Percentiles rank a stretch among this genome's conserved stretches.
phyloP scores from a whole-genome alignment of 1,284 basidiomycete species.

The Moesziomyces sp. region DNA sequence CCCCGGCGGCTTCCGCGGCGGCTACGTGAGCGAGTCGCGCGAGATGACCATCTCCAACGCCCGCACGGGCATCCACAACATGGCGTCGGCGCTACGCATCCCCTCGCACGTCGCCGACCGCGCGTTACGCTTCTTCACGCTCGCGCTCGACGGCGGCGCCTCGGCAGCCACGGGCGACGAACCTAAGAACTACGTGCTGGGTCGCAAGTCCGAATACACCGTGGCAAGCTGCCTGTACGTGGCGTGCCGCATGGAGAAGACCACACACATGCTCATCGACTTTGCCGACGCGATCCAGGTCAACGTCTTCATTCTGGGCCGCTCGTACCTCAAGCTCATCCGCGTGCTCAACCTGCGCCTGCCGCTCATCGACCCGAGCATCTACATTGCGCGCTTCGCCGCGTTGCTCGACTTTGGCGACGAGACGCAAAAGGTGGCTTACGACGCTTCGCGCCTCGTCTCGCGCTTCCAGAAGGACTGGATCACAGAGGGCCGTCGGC shows the following conservation, averaged over 20 bases:
- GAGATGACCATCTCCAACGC: conserved; percentile 91
- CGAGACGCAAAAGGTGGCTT: conserved; percentile 88
- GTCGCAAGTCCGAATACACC: conserved; percentile 89
- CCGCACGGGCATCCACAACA: conserved; percentile 81
- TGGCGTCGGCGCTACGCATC: conserved; percentile 81
- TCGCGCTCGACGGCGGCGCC: conserved; percentile 82
- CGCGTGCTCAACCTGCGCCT: conserved; percentile 85
- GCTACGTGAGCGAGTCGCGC: conserved; percentile 69
- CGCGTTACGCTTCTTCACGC: conserved; percentile 87
- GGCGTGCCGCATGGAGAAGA: conserved; percentile 88
- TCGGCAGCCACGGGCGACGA: conserved; percentile 54
- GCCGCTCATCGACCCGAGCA: conserved; percentile 92
- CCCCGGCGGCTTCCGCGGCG: conserved; percentile 61
- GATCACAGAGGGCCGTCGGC: conserved; percentile 94
- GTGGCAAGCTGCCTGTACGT: conserved; percentile 95
- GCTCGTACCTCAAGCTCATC: conserved; percentile 93
- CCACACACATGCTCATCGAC: conserved; percentile 96
- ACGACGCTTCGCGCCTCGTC: conserved; percentile 92
- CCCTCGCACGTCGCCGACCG: conserved; percentile 82
- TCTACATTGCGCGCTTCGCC: conserved; percentile 96
- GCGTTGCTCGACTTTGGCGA: conserved; percentile 96
- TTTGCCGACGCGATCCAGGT: conserved; percentile 76
- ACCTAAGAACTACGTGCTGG: conserved; percentile 69
- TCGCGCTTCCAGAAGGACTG: conserved; percentile 95
- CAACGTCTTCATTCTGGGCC: conserved; percentile 96